A percentile compares a stretch with the other conserved stretches of the same genome.
Evolutionary conservation across 1,284 basidiomycete species (phyloP).

Genomic region (Amylostereum chailletii): DNA sequence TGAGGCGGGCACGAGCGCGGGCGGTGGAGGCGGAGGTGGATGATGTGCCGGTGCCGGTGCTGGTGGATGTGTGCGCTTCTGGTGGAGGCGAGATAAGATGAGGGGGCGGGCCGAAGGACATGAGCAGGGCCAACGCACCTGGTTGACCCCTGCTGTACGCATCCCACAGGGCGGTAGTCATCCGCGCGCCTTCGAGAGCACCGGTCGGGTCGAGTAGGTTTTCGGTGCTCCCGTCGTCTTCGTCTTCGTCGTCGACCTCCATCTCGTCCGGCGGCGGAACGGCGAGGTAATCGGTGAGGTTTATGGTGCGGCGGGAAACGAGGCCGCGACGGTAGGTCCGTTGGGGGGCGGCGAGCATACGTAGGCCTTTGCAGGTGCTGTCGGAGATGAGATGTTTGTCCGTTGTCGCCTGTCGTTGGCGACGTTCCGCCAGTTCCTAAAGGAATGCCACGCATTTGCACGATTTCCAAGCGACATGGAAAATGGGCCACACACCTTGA

Average conservation of each 20-base stretch:
- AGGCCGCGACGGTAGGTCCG: constrained; percentile 40
- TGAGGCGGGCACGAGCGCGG: too few species aligned
- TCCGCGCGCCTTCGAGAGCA: constrained; percentile 40
- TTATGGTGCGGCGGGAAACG: constrained; percentile 20
- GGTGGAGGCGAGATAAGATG: too few species aligned
- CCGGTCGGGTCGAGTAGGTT: constrained; percentile 25
- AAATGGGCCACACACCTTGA: constrained; percentile 40
- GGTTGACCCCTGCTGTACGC: constrained; percentile 7
- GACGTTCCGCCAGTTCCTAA: constrained; percentile 67
- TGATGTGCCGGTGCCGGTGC: too few species aligned
- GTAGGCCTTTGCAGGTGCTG: constrained; percentile 51
- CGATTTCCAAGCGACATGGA: neutral
- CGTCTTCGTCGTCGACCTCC: constrained; percentile 45
- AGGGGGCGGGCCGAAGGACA: too few species aligned
- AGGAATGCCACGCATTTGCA: neutral
- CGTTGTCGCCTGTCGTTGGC: constrained; percentile 34
- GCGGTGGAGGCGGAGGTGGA: too few species aligned
- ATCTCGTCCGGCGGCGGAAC: constrained; percentile 40
- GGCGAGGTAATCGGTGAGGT: constrained; percentile 37
- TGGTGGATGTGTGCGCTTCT: too few species aligned
- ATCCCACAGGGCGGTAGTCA: constrained; percentile 44
- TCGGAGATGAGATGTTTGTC: constrained; percentile 59
- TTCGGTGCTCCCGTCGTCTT: constrained; percentile 53
- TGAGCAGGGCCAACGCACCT: too few species aligned
- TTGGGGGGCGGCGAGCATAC: constrained; percentile 40